Conservation (phyloP, 192 early-diverging fungal genomes). For the Linderina pennispora region DNA sequence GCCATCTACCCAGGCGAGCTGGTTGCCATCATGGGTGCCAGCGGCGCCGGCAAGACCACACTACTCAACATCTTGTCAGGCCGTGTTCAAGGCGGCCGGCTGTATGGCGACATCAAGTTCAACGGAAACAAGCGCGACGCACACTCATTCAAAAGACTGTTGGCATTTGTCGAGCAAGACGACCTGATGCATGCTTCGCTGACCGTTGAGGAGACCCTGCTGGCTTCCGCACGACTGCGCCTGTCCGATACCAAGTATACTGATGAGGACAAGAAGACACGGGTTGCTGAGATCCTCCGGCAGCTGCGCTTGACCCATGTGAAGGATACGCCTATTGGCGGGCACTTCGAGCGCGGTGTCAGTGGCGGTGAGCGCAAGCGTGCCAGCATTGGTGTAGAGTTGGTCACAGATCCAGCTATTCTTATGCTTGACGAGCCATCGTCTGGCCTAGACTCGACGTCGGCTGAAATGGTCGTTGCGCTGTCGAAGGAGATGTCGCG, state of each 20-base stretch:
- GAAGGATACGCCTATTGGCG: slow-evolving; percentile 35
- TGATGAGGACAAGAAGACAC: slow-evolving; percentile 22
- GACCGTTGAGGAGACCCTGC: slow-evolving; percentile 63
- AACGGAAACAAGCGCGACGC: slow-evolving; percentile 16
- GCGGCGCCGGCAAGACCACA: slow-evolving; percentile 75
- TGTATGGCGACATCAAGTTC: slow-evolving; percentile 35
- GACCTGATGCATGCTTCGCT: slow-evolving; percentile 31
- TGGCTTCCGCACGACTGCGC: slow-evolving; percentile 57
- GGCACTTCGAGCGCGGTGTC: slow-evolving; percentile 14
- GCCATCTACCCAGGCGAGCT: slow-evolving; percentile 56
- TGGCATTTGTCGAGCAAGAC: slow-evolving; percentile 18
- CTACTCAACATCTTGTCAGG: slow-evolving; percentile 63
- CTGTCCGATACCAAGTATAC: slow-evolving; percentile 44
- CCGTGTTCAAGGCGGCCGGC: slow-evolving; percentile 39
- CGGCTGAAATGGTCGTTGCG: slow-evolving; percentile 44
- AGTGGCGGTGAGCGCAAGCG: slow-evolving; percentile 25
- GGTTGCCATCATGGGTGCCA: slow-evolving; percentile 77
- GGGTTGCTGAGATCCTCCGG: slow-evolving; percentile 53
- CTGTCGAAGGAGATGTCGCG: slow-evolving; percentile 45
- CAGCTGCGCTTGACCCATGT: slow-evolving; percentile 50
- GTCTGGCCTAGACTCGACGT: slow-evolving; percentile 55
- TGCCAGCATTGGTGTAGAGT: slow-evolving; percentile 8
- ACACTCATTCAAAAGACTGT: slow-evolving; percentile 2
- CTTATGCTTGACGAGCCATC: slow-evolving; percentile 37
- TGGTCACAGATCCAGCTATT: slow-evolving; percentile 34